Evolutionary conservation across 1,284 basidiomycete genomes (phyloP), one percentile per base, ranked within the genome.

Genomic region (Irpex sp.): DNA sequence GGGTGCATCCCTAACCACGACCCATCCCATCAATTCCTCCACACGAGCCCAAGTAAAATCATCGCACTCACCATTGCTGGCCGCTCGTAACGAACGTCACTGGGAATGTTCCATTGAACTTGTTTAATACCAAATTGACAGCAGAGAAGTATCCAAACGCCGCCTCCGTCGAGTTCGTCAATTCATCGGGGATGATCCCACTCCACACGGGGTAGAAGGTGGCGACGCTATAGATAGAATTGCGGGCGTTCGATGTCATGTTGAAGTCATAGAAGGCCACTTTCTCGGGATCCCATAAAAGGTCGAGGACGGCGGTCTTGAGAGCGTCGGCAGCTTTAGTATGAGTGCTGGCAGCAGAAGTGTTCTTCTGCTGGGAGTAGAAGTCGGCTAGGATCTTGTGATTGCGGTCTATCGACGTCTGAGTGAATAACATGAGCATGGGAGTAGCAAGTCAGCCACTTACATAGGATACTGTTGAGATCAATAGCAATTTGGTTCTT

Each of bases 261-360:
- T 93, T 92, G 74, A 87, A 95, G 73, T 94, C 93, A 72, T 96
- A 96, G 77, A 95, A 96, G 4, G 87, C 92, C 33, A 93, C 79
- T 78, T 91, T 93, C 3, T 76, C 74, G 0, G 84, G 66, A 70
- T 96, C 91, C 94, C 94, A 97, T 73, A 87, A 81, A 12, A 98
- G 81, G 71, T 97, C 95, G 49, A 96, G 76, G 62, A 97, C 85
- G 0, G 87, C 93, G 1, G 74, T 78, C 60, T 83, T 82, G 52
- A 93, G 77, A 4, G 75, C 75, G 0, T 78, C 71, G 0, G 93
- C 91, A 10, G 80, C 78, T 47, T 76, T 67, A n/a, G 74, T 78
- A 71, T 94, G 92, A 48, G 77, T 75, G 2, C 76, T 69, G 2
- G 82, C 80, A 16, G 79, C 77, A 0, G 76, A 71, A 0, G 70